Evolutionary conservation across 2,329 filamentous ascomycete species (phyloP), one percentile per base, ranked within the genome.

Genomic region (Cytospora schulzeri): DNA sequence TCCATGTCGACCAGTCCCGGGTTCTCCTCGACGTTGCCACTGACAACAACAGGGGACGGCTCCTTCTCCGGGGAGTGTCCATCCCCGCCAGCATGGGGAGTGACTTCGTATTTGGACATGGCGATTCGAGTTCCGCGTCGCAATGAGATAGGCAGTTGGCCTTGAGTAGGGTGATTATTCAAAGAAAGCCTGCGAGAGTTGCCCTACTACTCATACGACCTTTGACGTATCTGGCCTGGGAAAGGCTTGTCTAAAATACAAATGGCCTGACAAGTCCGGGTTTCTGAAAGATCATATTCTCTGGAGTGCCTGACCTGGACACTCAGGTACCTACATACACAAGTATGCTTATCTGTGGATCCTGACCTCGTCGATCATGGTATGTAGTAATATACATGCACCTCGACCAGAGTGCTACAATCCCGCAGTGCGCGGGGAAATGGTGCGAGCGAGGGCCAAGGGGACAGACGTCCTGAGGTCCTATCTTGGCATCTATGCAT

Each of bases 1-100:
- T 70, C 70, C 73, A 80, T 77, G 60, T 80, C 75, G 57, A 81
- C 70, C 15, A 35, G 7, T 1, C 26, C 52, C 2, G 59, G 38
- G 19, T 56, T 19, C 22, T 7, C 59, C 12, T 28, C n/a, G 6
- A 45, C 22, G 15, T 7, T 14, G 15, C 35, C 50, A 14, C 31
- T 22, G 17, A 56, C 38, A n/a, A 50, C 38, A 7, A 48, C 59
- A 7, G 48, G 52, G n/a, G 59, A 62, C 3, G 59, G 35, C 22
- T 8, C 38, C 52, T 62, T 62, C 38, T 56, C 59, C 24, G 22
- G n/a, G 22, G 52, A 48, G n/a, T 52, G 17, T 14, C 22, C 59
- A 50, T 5, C 28, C 38, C 28, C 52, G 35, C 14, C 28, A 22
- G 29, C 41, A 50, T 41, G 38, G 19, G 52, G 6, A 9, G 33